Conservation (phyloP, 352 stramenopile genomes). For the Pythium apleroticum region DNA sequence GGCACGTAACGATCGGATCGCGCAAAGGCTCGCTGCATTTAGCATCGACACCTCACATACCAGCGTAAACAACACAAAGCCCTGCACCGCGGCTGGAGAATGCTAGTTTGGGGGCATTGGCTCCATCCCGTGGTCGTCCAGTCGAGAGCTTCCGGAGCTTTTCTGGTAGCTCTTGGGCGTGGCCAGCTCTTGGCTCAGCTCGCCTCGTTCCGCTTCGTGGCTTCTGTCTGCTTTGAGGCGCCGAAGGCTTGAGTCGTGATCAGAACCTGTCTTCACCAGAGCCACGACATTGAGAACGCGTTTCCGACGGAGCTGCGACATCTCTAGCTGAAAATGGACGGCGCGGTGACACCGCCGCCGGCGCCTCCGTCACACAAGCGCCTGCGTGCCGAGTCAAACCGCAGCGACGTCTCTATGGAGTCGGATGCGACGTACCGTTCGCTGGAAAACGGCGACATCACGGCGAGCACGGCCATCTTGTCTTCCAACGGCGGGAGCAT, state of each 20-base stretch:
- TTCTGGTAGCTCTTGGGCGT: not conserved
- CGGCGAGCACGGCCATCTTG: slow-evolving; percentile 16
- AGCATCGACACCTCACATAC: not conserved
- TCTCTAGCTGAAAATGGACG: slow-evolving; percentile 19
- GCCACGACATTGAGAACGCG: not conserved
- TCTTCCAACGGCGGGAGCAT: slow-evolving; percentile 10
- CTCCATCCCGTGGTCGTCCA: not conserved
- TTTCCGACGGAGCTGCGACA: not conserved
- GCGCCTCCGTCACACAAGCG: slow-evolving; percentile 12
- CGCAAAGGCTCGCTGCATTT: not conserved
- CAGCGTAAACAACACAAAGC: slow-evolving; percentile 6
- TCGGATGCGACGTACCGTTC: slow-evolving; percentile 47
- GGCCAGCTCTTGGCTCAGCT: not conserved
- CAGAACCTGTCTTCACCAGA: slow-evolving; percentile 4
- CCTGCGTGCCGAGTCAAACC: slow-evolving; percentile 32
- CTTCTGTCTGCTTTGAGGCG: not conserved
- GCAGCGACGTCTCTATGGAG: slow-evolving; percentile 43
- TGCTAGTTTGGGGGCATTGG: not conserved
- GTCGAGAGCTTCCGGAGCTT: not conserved
- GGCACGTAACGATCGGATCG: not conserved
- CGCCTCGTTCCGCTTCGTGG: not conserved
- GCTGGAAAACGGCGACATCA: slow-evolving; percentile 41
- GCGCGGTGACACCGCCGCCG: slow-evolving; percentile 11
- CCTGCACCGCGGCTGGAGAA: not conserved
- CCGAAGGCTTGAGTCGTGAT: not conserved